Evolutionary conservation across 1,284 basidiomycete genomes (phyloP).

Genomic region (Boletus albobrunnescens): DNA sequence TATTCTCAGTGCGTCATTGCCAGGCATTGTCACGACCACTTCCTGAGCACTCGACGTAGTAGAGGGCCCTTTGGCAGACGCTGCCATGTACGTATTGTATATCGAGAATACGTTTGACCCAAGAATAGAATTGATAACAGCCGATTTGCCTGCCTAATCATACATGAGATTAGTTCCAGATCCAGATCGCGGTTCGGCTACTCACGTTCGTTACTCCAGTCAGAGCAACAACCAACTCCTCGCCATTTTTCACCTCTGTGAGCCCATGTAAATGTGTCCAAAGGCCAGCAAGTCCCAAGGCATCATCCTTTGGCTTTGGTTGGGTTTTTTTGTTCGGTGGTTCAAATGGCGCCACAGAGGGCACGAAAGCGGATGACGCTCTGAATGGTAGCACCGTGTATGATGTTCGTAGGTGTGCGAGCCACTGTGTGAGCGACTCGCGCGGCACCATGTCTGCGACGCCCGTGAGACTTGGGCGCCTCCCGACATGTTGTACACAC

Average conservation of each 20-base stretch:
- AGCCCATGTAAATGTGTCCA: constrained; percentile 44
- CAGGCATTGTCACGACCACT: constrained; percentile 44
- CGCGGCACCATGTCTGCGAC: constrained; percentile 76
- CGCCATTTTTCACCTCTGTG: constrained; percentile 44
- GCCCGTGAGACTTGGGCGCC: constrained; percentile 2
- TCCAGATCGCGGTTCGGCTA: constrained; percentile 8
- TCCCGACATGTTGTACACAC: constrained; percentile 41
- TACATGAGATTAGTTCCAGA: constrained; percentile 9
- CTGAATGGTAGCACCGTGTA: constrained; percentile 81
- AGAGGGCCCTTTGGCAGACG: constrained; percentile 52
- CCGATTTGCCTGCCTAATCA: constrained; percentile 72
- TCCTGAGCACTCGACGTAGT: constrained; percentile 71
- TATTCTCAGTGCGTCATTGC: constrained; percentile 41
- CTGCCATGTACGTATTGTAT: constrained; percentile 58
- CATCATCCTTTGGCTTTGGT: constrained; percentile 48
- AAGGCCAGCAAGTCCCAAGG: constrained; percentile 52
- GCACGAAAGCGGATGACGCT: constrained; percentile 66
- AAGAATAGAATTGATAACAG: constrained; percentile 75
- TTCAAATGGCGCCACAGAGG: constrained; percentile 35
- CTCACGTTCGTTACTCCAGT: constrained; percentile 74
- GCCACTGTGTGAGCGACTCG: constrained; percentile 79
- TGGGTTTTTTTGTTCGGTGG: constrained; percentile 33
- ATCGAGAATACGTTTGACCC: constrained; percentile 50
- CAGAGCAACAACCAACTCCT: constrained; percentile 60
- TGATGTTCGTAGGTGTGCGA: constrained; percentile 60